Evolutionary conservation across 2,329 filamentous ascomycete species (phyloP).

Genomic region (Cytospora schulzeri): DNA sequence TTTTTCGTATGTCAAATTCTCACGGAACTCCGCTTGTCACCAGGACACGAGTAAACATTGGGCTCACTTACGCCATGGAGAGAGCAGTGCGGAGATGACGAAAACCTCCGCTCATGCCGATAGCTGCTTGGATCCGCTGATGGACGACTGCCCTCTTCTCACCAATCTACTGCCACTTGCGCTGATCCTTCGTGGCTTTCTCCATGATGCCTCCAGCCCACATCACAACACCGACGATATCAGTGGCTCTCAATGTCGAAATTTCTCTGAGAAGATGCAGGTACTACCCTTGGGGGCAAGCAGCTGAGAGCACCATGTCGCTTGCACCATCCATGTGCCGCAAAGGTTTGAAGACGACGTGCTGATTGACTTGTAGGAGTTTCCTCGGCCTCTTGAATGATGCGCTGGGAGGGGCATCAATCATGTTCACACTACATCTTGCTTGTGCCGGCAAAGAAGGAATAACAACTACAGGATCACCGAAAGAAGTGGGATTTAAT

Average conservation of each 20-base stretch:
- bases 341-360: conserved; percentile 40
- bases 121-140: conserved; percentile 55
- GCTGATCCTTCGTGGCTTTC: too few species aligned
- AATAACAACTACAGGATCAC: too few species aligned
- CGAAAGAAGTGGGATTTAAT: too few species aligned
- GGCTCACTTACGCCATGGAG: conserved; percentile 58
- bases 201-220: too few species aligned
- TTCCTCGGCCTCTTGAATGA: conserved; percentile 61
- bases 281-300: too few species aligned
- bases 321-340: conserved; percentile 42
- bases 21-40: conserved; percentile 55
- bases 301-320: too few species aligned
- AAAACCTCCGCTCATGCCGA: conserved; percentile 54
- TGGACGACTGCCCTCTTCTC: too few species aligned
- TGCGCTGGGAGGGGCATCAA: too few species aligned
- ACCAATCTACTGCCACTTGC: too few species aligned
- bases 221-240: too few species aligned
- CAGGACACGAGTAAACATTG: conserved; percentile 65
- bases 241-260: too few species aligned
- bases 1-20: conserved; percentile 68
- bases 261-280: too few species aligned
- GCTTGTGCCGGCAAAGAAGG: background rate
- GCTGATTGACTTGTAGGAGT: conserved; percentile 46
- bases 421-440: conserved; percentile 58
- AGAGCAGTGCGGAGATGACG: conserved; percentile 36